These are phyloP conservation scores for Tripterygium wilfordii DNA, from an alignment of 177 flowering plant genomes.

Conservation along the genomic window DNA sequence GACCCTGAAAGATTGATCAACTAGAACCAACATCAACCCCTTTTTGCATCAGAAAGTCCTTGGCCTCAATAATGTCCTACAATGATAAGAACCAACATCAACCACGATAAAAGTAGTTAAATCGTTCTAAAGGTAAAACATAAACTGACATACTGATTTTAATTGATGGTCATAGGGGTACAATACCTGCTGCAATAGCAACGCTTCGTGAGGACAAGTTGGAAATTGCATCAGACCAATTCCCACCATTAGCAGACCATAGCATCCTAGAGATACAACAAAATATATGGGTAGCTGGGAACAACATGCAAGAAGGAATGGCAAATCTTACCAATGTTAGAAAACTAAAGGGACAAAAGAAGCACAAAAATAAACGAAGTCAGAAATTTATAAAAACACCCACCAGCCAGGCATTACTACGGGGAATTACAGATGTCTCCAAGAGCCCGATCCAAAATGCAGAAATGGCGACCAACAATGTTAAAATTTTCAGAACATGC, in stretches of 20 bases:
- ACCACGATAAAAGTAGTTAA: neutral
- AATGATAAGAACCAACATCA: slow-evolving; percentile 2
- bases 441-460: slow-evolving; percentile 78
- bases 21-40: slow-evolving; percentile 42
- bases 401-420: slow-evolving; percentile 77
- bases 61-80: slow-evolving; percentile 47
- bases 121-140: neutral
- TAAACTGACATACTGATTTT: neutral
- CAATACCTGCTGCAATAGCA: slow-evolving; percentile 70
- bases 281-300: slow-evolving; percentile 76
- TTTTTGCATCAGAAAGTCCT: slow-evolving; percentile 30
- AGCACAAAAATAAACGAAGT: neutral
- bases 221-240: slow-evolving; percentile 85
- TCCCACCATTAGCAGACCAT: slow-evolving; percentile 96
- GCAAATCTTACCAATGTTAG: neutral
- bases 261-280: slow-evolving; percentile 79
- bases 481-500: slow-evolving; percentile 71
- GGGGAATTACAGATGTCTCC: slow-evolving; percentile 52
- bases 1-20: slow-evolving; percentile 2
- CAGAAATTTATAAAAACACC: slow-evolving; percentile 19
- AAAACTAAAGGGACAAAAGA: neutral
- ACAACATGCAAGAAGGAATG: slow-evolving; percentile 3
- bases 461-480: slow-evolving; percentile 53
- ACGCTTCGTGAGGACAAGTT: slow-evolving; percentile 88
- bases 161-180: neutral